Conservation (phyloP, 176 grass and related monocot genomes). For the Saccharum spontaneum region DNA sequence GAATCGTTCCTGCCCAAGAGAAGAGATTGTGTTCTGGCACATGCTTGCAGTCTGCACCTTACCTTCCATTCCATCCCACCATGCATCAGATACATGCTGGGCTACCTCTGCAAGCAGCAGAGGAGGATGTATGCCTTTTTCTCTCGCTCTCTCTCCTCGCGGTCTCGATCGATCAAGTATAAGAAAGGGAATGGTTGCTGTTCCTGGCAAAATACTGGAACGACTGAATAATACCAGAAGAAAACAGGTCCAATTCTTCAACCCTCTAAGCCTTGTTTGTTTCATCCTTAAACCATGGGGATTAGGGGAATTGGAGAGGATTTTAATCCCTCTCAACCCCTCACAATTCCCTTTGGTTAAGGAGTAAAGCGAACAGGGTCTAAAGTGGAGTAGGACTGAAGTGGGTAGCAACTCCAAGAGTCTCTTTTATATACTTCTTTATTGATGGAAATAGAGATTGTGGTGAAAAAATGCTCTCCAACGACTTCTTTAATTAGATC, state of each 20-base stretch:
- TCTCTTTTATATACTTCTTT: no score
- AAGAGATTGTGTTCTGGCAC: not conserved
- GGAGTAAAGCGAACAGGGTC: no score
- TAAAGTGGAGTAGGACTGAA: not conserved
- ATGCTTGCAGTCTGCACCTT: not conserved
- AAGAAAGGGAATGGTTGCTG: not conserved
- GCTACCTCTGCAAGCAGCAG: not conserved
- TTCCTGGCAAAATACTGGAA: not conserved
- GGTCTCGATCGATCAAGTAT: not conserved
- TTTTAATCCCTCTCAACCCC: no score
- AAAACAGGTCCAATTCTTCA: not conserved
- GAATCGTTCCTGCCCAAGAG: not conserved
- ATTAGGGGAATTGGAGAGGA: no score
- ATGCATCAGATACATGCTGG: not conserved
- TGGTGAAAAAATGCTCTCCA: no score
- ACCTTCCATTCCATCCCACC: not conserved
- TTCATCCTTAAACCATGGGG: no score
- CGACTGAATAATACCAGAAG: not conserved
- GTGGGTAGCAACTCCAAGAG: no score
- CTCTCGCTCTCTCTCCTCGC: not conserved
- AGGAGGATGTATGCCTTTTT: not conserved
- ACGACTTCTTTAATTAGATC: no score
- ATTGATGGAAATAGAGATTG: no score
- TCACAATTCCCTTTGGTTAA: no score
- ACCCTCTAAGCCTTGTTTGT: no score